Evolutionary conservation across 1,284 basidiomycete species (phyloP), one percentile per base, ranked within the genome.

Genomic region (Ustilago crameri): DNA sequence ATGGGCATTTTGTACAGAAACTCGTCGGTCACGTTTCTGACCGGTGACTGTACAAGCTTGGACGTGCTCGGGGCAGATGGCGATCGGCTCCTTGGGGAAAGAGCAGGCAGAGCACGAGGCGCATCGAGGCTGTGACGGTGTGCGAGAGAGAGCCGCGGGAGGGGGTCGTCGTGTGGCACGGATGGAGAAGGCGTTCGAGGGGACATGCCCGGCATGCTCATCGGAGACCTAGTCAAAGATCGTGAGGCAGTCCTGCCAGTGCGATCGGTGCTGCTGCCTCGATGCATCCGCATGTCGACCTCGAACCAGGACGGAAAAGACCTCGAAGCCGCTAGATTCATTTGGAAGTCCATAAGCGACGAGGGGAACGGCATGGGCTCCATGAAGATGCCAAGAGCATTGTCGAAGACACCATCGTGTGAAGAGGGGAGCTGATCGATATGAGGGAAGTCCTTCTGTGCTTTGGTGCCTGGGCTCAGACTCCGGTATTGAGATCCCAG

Each of bases 1-100:
- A 64, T 43, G 2, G 67, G 67, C 61, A 70, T 70, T 49, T 63
- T 63, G 55, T 70, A 70, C 20, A 70, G 24, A n/a, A 34, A 49
- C 37, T 52, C 61, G 24, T 47, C 41, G n/a, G 35, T 44, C 15
- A 18, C 34, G 15, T 15, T 14, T 18, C 41, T 37, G 0, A 30
- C 5, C 30, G 10, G 7, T 12, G 40, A 2, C 12, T 32, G 18
- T 9, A 22, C 15, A 9, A 23, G 22, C n/a, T 14, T 9, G 3
- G 42, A 9, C 5, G 54, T 43, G 17, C n/a, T 15, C 7, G 30
- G 22, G 5, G 12, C 12, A 37, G 35, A 9, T 15, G 15, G 9
- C 27, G 43, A 18, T 5, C 5, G 18, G 35, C 20, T 8, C 41
- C 40, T 17, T 43, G 20, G 10, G 41, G 26, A 26, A 9, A 57